These are phyloP conservation scores for Stevia rebaudiana DNA, from an alignment of 140 eudicot genomes.

Conservation along the genomic window DNA sequence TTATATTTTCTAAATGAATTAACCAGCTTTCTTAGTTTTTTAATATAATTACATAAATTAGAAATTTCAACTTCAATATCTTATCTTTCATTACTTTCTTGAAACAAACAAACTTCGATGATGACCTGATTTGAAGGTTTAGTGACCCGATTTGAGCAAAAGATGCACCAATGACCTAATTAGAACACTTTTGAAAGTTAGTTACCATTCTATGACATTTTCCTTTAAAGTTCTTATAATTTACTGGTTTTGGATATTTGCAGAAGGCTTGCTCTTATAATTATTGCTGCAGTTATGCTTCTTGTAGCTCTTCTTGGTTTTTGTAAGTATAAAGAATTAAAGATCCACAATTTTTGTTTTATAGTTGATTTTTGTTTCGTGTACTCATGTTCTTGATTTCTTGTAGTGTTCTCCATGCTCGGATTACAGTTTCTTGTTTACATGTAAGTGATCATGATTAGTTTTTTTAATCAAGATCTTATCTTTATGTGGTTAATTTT, in stretches of 20 bases:
- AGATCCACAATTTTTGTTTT: not conserved
- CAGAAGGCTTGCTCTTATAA: slow-evolving; percentile 70
- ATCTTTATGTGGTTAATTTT: not conserved
- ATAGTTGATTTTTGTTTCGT: not conserved
- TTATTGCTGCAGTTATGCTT: slow-evolving; percentile 82
- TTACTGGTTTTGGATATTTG: slow-evolving; percentile 10
- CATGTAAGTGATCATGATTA: slow-evolving; percentile 52
- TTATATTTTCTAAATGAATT: no score
- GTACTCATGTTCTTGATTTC: slow-evolving; percentile 15
- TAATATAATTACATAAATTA: no score
- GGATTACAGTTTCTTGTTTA: slow-evolving; percentile 74
- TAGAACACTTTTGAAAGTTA: no score
- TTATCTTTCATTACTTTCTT: no score
- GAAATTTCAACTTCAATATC: no score
- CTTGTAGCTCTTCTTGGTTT: slow-evolving; percentile 70
- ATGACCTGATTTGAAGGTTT: no score
- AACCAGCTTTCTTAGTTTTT: no score
- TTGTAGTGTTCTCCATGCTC: slow-evolving; percentile 72
- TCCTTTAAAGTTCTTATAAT: not conserved
- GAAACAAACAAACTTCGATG: no score
- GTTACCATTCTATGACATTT: no score
- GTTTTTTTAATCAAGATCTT: not conserved
- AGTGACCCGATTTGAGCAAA: no score
- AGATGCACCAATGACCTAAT: no score
- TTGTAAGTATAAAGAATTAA: slow-evolving; percentile 55